Base-by-base conservation (phyloP, 129 eudicot genomes). In the Tanacetum coccineum region DNA sequence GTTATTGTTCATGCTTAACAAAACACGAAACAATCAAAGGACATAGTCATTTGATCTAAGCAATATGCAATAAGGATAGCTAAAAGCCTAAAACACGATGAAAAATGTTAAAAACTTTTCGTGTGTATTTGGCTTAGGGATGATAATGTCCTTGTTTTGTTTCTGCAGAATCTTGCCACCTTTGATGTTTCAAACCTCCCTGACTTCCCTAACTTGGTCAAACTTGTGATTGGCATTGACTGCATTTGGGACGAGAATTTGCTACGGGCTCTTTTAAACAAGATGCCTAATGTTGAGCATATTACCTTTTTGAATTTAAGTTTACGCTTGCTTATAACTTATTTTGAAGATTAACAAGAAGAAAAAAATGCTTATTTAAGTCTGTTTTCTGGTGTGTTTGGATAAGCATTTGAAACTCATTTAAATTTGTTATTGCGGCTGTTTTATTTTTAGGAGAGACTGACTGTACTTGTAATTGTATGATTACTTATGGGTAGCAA, bases 271-370 rank as follows among this genome's bases (percentile, higher is more conserved):
- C 45, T 74, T 54, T 21, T 74, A 57, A 4, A 57, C 11, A 18
- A 17, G 12, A 67, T 67, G 79, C 79, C 79, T 19, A 74, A 74
- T 59, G 74, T 74, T 49, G 79, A 74, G 62, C 68, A 67, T 58
- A 58, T 74, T 39, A 74, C 62, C 20, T 48, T 74, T 50, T 47
- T 4, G 28, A 45, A 67, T 66, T 74, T 74, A 74, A 74, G 79
- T 74, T 58, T 56, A 9, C 22, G 2, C 19, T 17, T 14, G 20
- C 54, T 47, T 60, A 60, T 26, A 26, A 26, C 30, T 26, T 26
- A 2, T 26, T 2, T 26, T 26, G 30, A 26, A n/a, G n/a, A n/a
- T n/a, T n/a, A n/a, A n/a, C n/a, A n/a, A n/a, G n/a, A n/a, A n/a
- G n/a, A n/a, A n/a, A n/a, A n/a, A n/a, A n/a, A n/a, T n/a, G n/a